Evolutionary conservation across 2,329 filamentous ascomycete genomes (phyloP).

Genomic region (Bimuria novae-zelandiae): DNA sequence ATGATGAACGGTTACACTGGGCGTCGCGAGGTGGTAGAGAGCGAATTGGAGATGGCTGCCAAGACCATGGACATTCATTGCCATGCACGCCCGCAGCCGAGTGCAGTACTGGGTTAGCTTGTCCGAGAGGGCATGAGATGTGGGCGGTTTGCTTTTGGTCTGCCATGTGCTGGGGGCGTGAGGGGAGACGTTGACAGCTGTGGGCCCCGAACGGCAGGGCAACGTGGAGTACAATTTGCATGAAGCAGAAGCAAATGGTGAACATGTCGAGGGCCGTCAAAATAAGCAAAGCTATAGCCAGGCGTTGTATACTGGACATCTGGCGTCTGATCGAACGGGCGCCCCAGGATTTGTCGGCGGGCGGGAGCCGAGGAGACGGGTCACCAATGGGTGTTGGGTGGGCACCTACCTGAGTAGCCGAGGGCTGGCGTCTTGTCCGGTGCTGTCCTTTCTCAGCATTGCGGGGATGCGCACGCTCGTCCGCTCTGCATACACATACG

Average conservation of each 20-base stretch:
- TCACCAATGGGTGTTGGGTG: not conserved
- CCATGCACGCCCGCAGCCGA: slow-evolving; percentile 21
- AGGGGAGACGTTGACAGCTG: slow-evolving; percentile 2
- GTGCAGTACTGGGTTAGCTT: slow-evolving; percentile 1
- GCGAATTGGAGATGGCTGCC: slow-evolving; percentile 27
- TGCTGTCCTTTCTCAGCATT: slow-evolving; percentile 25
- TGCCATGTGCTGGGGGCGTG: slow-evolving; percentile 9
- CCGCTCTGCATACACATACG: slow-evolving; percentile 16
- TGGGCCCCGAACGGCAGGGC: not conserved
- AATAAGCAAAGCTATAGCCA: not conserved
- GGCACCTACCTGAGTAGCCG: not conserved
- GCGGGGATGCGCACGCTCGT: slow-evolving; percentile 33
- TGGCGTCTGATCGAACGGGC: not conserved
- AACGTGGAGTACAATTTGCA: not conserved
- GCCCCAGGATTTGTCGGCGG: not conserved
- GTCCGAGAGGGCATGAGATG: not conserved
- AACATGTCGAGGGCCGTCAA: not conserved
- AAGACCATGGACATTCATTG: slow-evolving; percentile 25
- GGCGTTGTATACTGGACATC: not conserved
- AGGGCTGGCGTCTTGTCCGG: not conserved
- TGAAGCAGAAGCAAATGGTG: not conserved
- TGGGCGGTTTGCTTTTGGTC: not conserved
- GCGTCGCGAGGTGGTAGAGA: slow-evolving; percentile 19
- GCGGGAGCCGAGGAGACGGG: slow-evolving; percentile 3
- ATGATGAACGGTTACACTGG: slow-evolving; percentile 34